A percentile compares a stretch with the other conserved stretches of the same genome.
Evolutionary conservation across 192 early-diverging fungal species (phyloP).

Genomic region (Backusella circina): DNA sequence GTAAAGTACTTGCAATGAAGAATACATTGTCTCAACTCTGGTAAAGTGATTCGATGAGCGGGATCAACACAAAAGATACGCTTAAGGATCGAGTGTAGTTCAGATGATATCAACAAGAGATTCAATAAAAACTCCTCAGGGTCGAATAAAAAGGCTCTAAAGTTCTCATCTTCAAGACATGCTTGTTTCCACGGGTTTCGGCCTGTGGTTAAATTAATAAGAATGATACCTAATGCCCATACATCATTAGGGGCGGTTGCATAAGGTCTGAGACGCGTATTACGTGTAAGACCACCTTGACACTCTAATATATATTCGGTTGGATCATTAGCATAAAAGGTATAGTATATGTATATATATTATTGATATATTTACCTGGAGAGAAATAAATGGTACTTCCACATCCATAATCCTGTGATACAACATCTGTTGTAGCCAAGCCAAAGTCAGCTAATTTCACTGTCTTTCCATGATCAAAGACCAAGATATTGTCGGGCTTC

Average conservation of each 20-base stretch:
- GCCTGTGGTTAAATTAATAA: conserved; percentile 84
- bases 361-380: conserved; percentile 29
- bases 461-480: conserved; percentile 43
- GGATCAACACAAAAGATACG: conserved; percentile 71
- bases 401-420: conserved; percentile 84
- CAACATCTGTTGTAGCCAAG: conserved; percentile 74
- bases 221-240: conserved; percentile 86
- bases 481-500: conserved; percentile 78
- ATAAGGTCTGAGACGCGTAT: conserved; percentile 23
- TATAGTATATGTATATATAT: not conserved
- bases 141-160: conserved; percentile 63
- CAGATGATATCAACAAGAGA: conserved; percentile 61
- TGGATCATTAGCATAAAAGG: not conserved
- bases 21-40: conserved; percentile 40
- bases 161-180: conserved; percentile 67
- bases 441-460: conserved; percentile 94
- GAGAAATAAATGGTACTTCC: conserved; percentile 67
- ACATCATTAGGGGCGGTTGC: conserved; percentile 71
- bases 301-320: conserved; percentile 42
- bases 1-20: conserved; percentile 32
- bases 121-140: conserved; percentile 51
- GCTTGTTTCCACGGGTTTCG: conserved; percentile 82
- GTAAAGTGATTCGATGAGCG: conserved; percentile 46
- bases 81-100: conserved; percentile 64
- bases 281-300: conserved; percentile 47